Base-by-base conservation (phyloP, 139 green algal species). In the Trebouxia sp. region DNA sequence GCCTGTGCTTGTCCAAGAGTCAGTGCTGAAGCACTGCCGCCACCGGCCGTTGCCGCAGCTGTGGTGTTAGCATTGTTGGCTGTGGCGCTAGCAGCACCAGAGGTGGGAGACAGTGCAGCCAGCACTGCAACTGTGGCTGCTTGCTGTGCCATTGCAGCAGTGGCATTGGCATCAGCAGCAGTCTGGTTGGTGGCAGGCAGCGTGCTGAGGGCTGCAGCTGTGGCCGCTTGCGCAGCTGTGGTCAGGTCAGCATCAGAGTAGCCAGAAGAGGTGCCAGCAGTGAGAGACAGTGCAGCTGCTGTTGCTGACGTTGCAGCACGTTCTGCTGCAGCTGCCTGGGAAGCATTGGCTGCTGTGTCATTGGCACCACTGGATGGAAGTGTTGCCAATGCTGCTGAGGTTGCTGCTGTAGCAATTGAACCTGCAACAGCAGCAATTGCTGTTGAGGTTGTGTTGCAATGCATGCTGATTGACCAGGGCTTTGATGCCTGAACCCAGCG, bases 171-270 rank as follows among this genome's bases (percentile, higher is more conserved):
- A 22, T 42, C 35, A 30, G 32, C 37, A 9, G 62, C 62, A 30
- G 32, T 38, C n/a, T n/a, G 55, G 55, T 37, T 66, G 55, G 55
- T 66, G 55, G 20, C 51, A 28, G 20, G 5, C n/a, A 39, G 55
- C n/a, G 8, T 39, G 55, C 55, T 66, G 55, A 28, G 55, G 55
- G 62, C 62, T 43, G 62, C 62, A 30, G 62, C 62, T 72, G 62
- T 15, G 14, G 62, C 62, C 28, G 62, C 32, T 6, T 3, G 15
- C 14, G 14, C 20, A 17, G 20, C 47, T 53, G 47, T 53, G 47
- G 47, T 17, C 1, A 26, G 15, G 47, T 14, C 20, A 17, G 20
- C 47, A 4, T 17, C 47, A 53, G 14, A 14, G 47, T 26, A 17
- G 47, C 20, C 14, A 53, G 1, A 17, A 14, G n/a, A 26, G 47